Evolutionary conservation across 2,329 filamentous ascomycete genomes (phyloP), one percentile per base, ranked within the genome.

Genomic region (Trichophyton mentagrophytes): DNA sequence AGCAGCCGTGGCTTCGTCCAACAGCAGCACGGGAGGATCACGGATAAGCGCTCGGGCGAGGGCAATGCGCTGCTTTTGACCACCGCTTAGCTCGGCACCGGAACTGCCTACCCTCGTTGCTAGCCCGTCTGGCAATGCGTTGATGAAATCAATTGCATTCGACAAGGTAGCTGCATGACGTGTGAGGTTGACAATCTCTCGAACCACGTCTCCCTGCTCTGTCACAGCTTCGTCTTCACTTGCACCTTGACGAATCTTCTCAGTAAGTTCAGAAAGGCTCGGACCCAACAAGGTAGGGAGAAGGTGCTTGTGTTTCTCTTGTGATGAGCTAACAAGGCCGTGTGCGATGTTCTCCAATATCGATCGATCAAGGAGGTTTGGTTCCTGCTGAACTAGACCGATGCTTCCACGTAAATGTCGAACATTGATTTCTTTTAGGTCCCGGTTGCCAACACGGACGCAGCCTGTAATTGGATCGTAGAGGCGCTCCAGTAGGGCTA

Each of bases 11-110:
- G 72, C 72, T 62, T 74, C 72, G 57, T 74, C 72, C 3, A 74
- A 64, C 15, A 74, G 68, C 2, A 96, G 80, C 68, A 96, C 79
- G 74, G 88, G 89, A 0, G 90, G 90, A 67, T 95, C 86, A 8
- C 86, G 90, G 27, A 95, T 87, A 60, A 95, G 82, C 17, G 90
- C 90, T 66, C 89, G 80, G 2, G 90, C 89, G 70, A 96, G 91
- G 4, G 90, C 89, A 68, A 96, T 92, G 64, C 91, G 87, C 73
- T 96, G 91, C 73, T 95, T 83, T 70, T 96, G 90, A 0, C 90
- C 90, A 0, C 89, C 89, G 57, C 69, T 71, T 38, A 72, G 56
- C 42, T 68, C 68, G 13, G 66, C 68, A 15, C 69, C 70, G 1
- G 63, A 61, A 6, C 64, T 62, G 3, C 70, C 70, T 13, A 71